Percentiles rank a stretch among this genome's conserved stretches.
Conservation (phyloP, 2,329 filamentous ascomycete genomes). For the Metarhizium robertsii region DNA sequence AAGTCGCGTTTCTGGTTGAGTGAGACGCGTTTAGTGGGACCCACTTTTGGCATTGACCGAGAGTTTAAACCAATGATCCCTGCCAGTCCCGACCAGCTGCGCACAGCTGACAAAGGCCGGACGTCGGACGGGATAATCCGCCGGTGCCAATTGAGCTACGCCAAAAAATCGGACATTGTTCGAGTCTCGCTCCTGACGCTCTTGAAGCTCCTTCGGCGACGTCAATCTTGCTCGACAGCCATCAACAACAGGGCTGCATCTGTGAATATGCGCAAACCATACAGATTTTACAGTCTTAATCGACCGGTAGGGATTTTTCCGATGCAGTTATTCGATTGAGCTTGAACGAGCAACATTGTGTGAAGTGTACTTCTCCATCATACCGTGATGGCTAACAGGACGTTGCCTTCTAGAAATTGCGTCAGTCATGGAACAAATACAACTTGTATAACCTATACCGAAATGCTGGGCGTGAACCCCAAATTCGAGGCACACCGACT, state of each 20-base stretch:
- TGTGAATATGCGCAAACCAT: constrained; percentile 43
- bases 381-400: neutral
- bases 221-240: constrained; percentile 4
- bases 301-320: constrained; percentile 43
- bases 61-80: neutral
- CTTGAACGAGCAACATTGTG: neutral
- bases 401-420: constrained; percentile 58
- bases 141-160: constrained; percentile 10
- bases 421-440: constrained; percentile 96
- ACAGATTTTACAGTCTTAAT: constrained; percentile 57
- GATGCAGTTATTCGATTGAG: neutral
- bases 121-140: constrained; percentile 21
- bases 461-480: constrained; percentile 20
- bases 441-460: constrained; percentile 80
- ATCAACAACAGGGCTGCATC: constrained; percentile 16
- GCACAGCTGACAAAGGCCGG: constrained; percentile 12
- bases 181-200: neutral
- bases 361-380: neutral
- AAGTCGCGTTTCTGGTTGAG: constrained; percentile 1
- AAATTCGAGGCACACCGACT: constrained; percentile 39
- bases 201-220: constrained; percentile 1
- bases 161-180: constrained; percentile 20
- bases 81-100: neutral
- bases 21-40: constrained; percentile 17
- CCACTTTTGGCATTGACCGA: constrained; percentile 8